Evolutionary conservation across 2,329 filamentous ascomycete species (phyloP).

Genomic region (Xylogone sp.): DNA sequence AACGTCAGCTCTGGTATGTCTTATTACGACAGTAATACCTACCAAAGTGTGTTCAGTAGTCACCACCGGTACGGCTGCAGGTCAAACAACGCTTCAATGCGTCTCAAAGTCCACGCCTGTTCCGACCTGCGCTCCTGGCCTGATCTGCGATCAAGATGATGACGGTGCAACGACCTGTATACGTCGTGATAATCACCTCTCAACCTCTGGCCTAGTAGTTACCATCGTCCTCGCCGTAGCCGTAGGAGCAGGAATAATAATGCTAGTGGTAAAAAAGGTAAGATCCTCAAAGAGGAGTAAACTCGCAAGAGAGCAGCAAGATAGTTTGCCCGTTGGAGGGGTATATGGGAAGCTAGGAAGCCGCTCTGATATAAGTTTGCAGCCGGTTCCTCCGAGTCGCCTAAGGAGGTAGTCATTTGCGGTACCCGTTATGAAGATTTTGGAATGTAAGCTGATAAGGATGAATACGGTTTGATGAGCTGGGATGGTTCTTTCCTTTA

Average conservation of each 20-base stretch:
- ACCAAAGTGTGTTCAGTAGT: constrained; percentile 8
- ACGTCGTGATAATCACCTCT: constrained; percentile 14
- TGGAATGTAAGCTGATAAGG: no score
- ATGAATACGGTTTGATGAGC: no score
- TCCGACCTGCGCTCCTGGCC: constrained; percentile 14
- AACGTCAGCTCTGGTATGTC: constrained; percentile 9
- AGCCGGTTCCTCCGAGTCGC: neutral
- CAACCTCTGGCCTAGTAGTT: constrained; percentile 18
- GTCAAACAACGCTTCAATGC: constrained; percentile 9
- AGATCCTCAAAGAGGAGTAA: neutral
- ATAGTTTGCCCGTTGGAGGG: neutral
- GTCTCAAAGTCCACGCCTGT: constrained; percentile 9
- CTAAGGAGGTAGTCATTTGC: no score
- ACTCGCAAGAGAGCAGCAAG: neutral
- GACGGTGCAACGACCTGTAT: constrained; percentile 14
- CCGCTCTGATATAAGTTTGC: neutral
- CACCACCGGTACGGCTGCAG: neutral
- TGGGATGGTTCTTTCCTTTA: no score
- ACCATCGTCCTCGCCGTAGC: constrained; percentile 16
- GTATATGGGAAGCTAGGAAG: neutral
- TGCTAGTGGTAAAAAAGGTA: constrained; percentile 6
- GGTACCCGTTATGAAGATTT: no score
- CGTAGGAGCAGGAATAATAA: constrained; percentile 9
- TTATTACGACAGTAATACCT: constrained; percentile 11
- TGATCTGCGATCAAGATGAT: constrained; percentile 14